Evolutionary conservation across 805 yeast species (phyloP).

Genomic region (Phaffomyces thermotolerans): DNA sequence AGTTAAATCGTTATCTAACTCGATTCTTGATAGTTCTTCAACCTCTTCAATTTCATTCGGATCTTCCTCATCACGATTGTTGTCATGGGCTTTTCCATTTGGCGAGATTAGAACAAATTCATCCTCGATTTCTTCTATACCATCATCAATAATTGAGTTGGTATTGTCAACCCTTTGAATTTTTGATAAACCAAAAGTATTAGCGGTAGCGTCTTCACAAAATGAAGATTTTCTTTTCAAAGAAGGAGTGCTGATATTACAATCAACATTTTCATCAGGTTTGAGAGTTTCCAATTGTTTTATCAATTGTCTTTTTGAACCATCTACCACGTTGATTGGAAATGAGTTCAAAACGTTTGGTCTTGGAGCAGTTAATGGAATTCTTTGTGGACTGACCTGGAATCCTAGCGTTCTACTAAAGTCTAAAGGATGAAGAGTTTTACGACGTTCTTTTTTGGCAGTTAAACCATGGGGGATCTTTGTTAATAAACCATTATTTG

Average conservation of each 20-base stretch:
- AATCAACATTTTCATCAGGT: neutral
- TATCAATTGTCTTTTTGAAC: slow-evolving; percentile 19
- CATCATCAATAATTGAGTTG: slow-evolving; percentile 3
- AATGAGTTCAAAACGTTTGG: slow-evolving; percentile 20
- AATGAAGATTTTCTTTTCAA: slow-evolving; percentile 8
- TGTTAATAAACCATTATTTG: slow-evolving; percentile 13
- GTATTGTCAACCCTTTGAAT: slow-evolving; percentile 2
- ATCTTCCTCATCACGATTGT: slow-evolving; percentile 16
- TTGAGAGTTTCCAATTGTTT: slow-evolving; percentile 1
- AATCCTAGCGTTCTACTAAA: neutral
- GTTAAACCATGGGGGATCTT: slow-evolving; percentile 42
- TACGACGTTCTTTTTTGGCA: slow-evolving; percentile 24
- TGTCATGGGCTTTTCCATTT: no score
- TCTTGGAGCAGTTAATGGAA: slow-evolving; percentile 28
- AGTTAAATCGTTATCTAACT: slow-evolving; percentile 7
- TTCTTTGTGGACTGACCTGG: slow-evolving; percentile 18
- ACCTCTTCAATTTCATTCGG: slow-evolving; percentile 7
- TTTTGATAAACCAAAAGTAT: slow-evolving; percentile 1
- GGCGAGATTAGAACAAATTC: no score
- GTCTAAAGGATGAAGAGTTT: slow-evolving; percentile 15
- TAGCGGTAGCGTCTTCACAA: neutral
- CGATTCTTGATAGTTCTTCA: slow-evolving; percentile 22
- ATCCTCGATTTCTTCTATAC: slow-evolving; percentile 16
- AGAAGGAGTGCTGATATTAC: neutral
- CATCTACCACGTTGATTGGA: slow-evolving; percentile 12